These are phyloP conservation scores for Ustilago lituana DNA, from an alignment of 1,284 basidiomycete genomes.

Conservation along the genomic window DNA sequence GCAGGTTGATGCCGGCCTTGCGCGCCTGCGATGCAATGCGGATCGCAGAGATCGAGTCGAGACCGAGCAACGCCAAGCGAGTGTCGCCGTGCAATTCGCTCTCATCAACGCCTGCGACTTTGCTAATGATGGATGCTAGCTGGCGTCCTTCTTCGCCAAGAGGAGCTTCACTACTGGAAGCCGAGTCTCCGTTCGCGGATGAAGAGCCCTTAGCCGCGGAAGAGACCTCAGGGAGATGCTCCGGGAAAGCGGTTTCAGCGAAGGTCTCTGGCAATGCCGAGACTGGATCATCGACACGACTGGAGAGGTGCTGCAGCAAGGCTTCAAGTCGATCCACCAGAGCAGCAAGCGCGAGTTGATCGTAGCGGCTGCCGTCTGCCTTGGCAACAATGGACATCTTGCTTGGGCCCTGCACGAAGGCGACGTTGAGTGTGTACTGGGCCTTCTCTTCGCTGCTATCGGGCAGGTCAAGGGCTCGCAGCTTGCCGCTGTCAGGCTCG, in stretches of 20 bases:
- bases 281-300: conserved; percentile 7
- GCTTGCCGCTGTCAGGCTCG: conserved; percentile 2
- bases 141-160: conserved; percentile 32
- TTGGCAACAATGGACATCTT: conserved; percentile 44
- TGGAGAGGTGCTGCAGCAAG: conserved; percentile 26
- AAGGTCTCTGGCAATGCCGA: conserved; percentile 16
- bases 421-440: conserved; percentile 61
- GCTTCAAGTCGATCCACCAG: conserved; percentile 32
- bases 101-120: conserved; percentile 26
- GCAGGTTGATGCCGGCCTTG: conserved; percentile 36
- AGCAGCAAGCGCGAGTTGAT: conserved; percentile 11
- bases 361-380: conserved; percentile 33
- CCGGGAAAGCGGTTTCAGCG: conserved; percentile 7
- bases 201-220: background rate
- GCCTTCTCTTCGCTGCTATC: conserved; percentile 17
- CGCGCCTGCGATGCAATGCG: conserved; percentile 55
- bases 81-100: conserved; percentile 32
- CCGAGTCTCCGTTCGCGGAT: background rate
- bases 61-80: conserved; percentile 50
- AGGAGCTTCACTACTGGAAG: background rate
- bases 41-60: conserved; percentile 64
- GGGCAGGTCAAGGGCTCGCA: conserved; percentile 10
- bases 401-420: conserved; percentile 41
- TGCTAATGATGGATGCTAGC: conserved; percentile 41
- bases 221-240: conserved; percentile 3